phyloP scores from a whole-genome alignment of 2,329 filamentous ascomycete genomes.

The Bipolaris oryzae region DNA sequence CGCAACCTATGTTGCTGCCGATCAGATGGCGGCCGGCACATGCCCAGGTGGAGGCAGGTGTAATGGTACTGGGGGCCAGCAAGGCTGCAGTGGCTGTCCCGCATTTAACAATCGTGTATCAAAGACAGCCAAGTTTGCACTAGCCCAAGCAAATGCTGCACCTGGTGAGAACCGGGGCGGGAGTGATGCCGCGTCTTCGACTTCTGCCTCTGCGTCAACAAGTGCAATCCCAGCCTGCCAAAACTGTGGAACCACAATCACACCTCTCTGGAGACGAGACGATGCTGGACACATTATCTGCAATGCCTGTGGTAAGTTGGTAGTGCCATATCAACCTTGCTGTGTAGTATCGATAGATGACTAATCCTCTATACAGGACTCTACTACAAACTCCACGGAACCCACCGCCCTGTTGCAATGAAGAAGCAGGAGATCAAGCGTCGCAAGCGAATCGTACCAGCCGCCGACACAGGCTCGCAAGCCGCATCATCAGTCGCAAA shows the following conservation, averaged over 20 bases:
- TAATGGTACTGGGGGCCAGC: constrained; percentile 93
- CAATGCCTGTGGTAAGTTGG: constrained; percentile 87
- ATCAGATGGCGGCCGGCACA: constrained; percentile 78
- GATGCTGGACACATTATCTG: constrained; percentile 96
- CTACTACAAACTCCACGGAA: constrained; percentile 94
- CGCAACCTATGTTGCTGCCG: constrained; percentile 77
- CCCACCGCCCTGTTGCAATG: constrained; percentile 95
- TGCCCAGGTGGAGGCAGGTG: constrained; percentile 94
- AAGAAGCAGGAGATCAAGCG: constrained; percentile 98
- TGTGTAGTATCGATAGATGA: not conserved
- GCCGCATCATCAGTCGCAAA: constrained; percentile 34
- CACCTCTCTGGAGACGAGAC: constrained; percentile 92
- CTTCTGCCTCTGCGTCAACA: constrained; percentile 34
- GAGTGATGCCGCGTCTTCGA: constrained; percentile 28
- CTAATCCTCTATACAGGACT: constrained; percentile 65
- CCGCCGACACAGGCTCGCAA: constrained; percentile 56
- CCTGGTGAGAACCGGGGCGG: constrained; percentile 21
- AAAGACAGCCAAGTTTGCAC: constrained; percentile 77
- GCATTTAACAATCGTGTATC: constrained; percentile 97
- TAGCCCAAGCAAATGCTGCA: constrained; percentile 52
- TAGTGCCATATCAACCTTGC: not conserved
- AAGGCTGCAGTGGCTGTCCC: constrained; percentile 93
- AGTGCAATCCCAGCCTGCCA: constrained; percentile 86
- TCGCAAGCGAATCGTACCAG: constrained; percentile 90
- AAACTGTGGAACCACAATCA: constrained; percentile 96